phyloP scores from a whole-genome alignment of 163 green algal genomes.

The Scenedesmus sp. region DNA sequence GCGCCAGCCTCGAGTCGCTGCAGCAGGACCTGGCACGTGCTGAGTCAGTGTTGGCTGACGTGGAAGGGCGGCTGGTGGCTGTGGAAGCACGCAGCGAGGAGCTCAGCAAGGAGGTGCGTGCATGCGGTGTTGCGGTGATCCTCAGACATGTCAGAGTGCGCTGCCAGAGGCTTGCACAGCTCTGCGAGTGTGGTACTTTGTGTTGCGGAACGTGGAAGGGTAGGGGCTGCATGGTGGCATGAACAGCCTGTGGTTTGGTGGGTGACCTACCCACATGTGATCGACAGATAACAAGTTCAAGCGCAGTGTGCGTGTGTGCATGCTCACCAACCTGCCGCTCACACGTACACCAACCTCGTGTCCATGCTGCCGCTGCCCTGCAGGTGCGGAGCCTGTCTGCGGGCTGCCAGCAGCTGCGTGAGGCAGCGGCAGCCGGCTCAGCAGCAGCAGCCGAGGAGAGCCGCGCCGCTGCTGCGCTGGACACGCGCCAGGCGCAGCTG shows the following conservation, averaged over 20 bases:
- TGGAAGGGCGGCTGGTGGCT: conserved; percentile 54
- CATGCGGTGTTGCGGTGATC: neutral
- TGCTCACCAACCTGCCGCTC: neutral
- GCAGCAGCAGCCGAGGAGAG: conserved; percentile 71
- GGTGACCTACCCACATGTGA: no score
- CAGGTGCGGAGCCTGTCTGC: conserved; percentile 22
- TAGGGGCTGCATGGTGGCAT: no score
- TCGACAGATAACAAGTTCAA: no score
- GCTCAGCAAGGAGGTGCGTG: conserved; percentile 29
- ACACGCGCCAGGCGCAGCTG: conserved; percentile 72
- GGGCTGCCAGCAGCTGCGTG: conserved; percentile 30
- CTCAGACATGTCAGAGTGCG: neutral
- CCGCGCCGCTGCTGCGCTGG: conserved; percentile 76
- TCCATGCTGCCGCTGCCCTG: neutral
- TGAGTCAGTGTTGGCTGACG: conserved; percentile 48
- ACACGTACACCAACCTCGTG: neutral
- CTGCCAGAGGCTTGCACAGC: neutral
- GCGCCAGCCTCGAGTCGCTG: conserved; percentile 31
- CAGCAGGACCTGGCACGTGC: conserved; percentile 51
- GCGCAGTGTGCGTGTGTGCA: neutral
- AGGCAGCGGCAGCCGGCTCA: neutral
- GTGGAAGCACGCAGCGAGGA: conserved; percentile 47
- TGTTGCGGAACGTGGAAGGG: no score
- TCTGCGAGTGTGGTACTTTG: no score
- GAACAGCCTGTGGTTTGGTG: no score